These are phyloP conservation scores for Amphichorda felina DNA, from an alignment of 2,329 filamentous ascomycete species.

Conservation along the genomic window DNA sequence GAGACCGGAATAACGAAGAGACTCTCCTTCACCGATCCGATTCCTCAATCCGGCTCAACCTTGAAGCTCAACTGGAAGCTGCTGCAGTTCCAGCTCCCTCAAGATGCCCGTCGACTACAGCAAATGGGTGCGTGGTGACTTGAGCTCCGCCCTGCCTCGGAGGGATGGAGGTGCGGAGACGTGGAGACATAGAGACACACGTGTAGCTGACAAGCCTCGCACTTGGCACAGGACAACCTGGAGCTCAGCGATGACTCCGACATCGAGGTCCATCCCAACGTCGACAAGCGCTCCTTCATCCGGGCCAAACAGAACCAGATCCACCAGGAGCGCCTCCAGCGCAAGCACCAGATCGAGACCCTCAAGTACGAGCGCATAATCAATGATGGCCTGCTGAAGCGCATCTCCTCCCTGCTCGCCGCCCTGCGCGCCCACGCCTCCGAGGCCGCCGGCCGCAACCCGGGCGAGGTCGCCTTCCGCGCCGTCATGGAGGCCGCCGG, in stretches of 20 bases:
- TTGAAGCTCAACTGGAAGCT: background rate
- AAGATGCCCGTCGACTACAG: constrained; percentile 47
- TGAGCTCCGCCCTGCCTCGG: background rate
- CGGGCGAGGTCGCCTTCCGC: constrained; percentile 79
- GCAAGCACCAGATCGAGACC: constrained; percentile 80
- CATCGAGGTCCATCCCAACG: constrained; percentile 96
- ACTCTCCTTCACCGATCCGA: no score
- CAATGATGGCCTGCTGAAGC: constrained; percentile 79
- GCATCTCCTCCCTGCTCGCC: constrained; percentile 68
- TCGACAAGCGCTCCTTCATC: constrained; percentile 97
- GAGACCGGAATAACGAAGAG: no score
- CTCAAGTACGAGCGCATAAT: constrained; percentile 86
- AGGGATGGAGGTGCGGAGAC: no score
- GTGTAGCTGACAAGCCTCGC: background rate
- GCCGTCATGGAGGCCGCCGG: constrained; percentile 74
- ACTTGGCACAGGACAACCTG: constrained; percentile 56
- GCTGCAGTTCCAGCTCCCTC: background rate
- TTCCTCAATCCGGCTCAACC: background rate
- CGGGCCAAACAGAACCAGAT: constrained; percentile 97
- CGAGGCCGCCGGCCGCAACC: constrained; percentile 51
- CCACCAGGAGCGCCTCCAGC: constrained; percentile 76
- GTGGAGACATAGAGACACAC: background rate
- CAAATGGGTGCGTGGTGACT: constrained; percentile 60
- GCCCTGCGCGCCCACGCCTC: constrained; percentile 63
- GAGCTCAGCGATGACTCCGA: constrained; percentile 98